Base-by-base conservation (phyloP, 345 rosid species). In the Citrus australasica region DNA sequence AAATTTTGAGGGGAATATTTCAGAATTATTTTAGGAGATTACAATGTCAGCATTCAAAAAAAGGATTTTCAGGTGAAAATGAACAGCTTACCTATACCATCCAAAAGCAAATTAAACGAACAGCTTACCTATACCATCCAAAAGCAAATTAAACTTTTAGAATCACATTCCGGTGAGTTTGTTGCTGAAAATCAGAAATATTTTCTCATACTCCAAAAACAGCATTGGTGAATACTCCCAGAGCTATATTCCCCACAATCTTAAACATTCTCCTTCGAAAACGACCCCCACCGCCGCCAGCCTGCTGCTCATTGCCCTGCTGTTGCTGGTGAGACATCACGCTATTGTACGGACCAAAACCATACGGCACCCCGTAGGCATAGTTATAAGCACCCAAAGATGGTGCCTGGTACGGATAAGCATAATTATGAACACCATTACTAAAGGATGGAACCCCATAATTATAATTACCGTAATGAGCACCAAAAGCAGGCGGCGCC, bases 201-300 rank as follows among this genome's bases (percentile, higher is more conserved):
- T 46, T 42, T 42, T 46, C n/a, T 46, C 61, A 69, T 51, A 70
- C 0, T 67, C 84, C 84, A 61, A 84, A 79, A 35, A 24, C 32
- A 8, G 14, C 42, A 71, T 61, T 81, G 53, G 77, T 33, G 55
- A 73, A 55, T 14, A 76, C 78, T 67, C 82, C 84, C 24, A 79
- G 0, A 30, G 83, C 78, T 75, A 83, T 71, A 62, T 30, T 75
- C 7, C 77, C 55, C 37, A 85, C 82, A 67, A 86, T 3, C 46
- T 67, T 68, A 56, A 65, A 63, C 42, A 75, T 63, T 40, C 1
- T 75, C 11, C 28, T 28, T 11, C 30, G 5, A 21, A 38, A 24
- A 25, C 38, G 51, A 25, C 67, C 38, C 27, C 17, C 25, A 0
- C n/a, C 51, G 5, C 5, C 60, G 1, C 19, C 65, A 27, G 28